These are phyloP conservation scores for Ulota crispa DNA, from an alignment of 225 moss, liverwort and hornwort species.

Conservation along the genomic window DNA sequence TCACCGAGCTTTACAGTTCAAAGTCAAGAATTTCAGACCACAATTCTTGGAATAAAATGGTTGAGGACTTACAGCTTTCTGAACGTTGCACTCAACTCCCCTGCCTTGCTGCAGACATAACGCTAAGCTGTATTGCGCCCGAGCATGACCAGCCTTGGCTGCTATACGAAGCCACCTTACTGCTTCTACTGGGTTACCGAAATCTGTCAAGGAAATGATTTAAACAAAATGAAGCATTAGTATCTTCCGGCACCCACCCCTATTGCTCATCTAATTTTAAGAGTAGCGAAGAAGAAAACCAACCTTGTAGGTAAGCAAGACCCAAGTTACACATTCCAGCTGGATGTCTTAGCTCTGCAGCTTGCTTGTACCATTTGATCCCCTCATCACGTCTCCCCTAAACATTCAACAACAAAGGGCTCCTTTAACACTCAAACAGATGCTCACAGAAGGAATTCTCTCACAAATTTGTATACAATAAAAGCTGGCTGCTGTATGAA, in stretches of 20 bases:
- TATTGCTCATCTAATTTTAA: neutral
- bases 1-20: constrained; percentile 9
- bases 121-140: constrained; percentile 79
- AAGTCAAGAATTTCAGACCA: constrained; percentile 2
- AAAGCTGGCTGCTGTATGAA: neutral
- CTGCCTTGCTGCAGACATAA: constrained; percentile 80
- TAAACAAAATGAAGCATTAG: neutral
- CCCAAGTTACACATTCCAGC: constrained; percentile 86
- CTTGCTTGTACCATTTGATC: constrained; percentile 77
- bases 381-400: constrained; percentile 72
- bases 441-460: neutral
- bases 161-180: constrained; percentile 71
- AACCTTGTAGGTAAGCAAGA: constrained; percentile 76
- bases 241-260: neutral
- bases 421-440: neutral
- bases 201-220: constrained; percentile 39
- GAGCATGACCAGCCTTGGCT: constrained; percentile 66
- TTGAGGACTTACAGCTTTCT: constrained; percentile 56
- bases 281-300: neutral
- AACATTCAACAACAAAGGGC: constrained; percentile 9
- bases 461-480: neutral
- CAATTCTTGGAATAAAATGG: constrained; percentile 4
- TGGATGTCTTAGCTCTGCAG: constrained; percentile 70
- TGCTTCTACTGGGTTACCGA: constrained; percentile 52
- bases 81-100: constrained; percentile 61